Conservation (phyloP, 2,329 filamentous ascomycete species). For the Gaeumannomyces tritici region DNA sequence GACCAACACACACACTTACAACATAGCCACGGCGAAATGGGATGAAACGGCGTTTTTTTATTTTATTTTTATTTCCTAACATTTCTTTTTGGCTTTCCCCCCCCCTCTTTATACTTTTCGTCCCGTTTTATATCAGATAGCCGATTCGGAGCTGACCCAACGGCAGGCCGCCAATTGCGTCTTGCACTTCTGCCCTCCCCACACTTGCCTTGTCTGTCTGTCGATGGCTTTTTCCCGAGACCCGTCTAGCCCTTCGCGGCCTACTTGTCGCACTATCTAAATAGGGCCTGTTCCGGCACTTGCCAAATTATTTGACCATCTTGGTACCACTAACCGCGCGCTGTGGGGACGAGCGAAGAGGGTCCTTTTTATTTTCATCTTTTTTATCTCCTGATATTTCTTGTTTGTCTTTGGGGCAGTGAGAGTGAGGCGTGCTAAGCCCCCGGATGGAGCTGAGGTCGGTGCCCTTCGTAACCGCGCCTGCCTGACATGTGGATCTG, state of each 20-base stretch:
- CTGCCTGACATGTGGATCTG: background rate
- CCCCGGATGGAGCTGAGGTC: no score
- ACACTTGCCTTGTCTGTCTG: no score
- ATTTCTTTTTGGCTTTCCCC: background rate
- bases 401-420: no score
- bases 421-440: no score
- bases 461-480: background rate
- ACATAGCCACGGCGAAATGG: background rate
- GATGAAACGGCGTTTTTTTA: background rate
- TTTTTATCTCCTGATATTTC: no score
- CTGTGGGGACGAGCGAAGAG: no score
- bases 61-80: background rate
- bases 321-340: no score
- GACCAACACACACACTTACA: no score
- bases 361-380: no score
- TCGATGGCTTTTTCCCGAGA: background rate
- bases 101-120: background rate
- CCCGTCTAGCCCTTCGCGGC: background rate
- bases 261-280: background rate
- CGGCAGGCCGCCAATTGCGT: background rate
- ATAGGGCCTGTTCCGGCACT: background rate
- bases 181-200: background rate
- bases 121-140: background rate
- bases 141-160: background rate
- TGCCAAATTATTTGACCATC: background rate